Evolutionary conservation across 352 stramenopile genomes (phyloP).

Genomic region (Phytophthora tubulina): DNA sequence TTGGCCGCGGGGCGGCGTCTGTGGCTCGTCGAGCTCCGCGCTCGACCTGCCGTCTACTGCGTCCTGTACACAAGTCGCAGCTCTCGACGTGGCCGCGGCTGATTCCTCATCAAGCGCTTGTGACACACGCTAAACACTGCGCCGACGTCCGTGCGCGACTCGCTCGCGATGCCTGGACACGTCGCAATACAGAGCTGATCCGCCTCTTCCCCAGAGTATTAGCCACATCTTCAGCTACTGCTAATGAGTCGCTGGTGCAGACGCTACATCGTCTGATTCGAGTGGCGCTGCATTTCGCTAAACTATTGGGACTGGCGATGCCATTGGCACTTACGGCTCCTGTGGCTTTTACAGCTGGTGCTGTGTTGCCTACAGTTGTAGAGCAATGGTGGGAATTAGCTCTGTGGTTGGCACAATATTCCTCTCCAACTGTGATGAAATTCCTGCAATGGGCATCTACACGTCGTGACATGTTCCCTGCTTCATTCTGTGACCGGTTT

Average conservation of each 20-base stretch:
- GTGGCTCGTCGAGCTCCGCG: constrained; percentile 13
- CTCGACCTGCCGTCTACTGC: constrained; percentile 11
- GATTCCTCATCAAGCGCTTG: constrained; percentile 34
- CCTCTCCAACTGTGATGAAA: constrained; percentile 95
- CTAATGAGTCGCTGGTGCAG: constrained; percentile 38
- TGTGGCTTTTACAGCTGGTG: constrained; percentile 36
- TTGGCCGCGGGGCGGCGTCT: constrained; percentile 6
- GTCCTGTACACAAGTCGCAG: constrained; percentile 1
- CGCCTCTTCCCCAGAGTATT: constrained; percentile 42
- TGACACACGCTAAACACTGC: constrained; percentile 15
- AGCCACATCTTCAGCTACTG: constrained; percentile 21
- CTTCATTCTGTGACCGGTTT: constrained; percentile 92
- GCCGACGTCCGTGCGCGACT: constrained; percentile 6
- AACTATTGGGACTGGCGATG: constrained; percentile 63
- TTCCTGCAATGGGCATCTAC: constrained; percentile 96
- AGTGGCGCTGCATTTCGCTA: constrained; percentile 62
- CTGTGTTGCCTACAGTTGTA: constrained; percentile 40
- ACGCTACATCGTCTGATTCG: constrained; percentile 59
- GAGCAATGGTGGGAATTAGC: constrained; percentile 75
- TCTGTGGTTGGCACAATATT: constrained; percentile 65
- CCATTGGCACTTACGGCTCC: constrained; percentile 61
- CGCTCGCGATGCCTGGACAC: constrained; percentile 36
- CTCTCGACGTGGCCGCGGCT: constrained; percentile 33
- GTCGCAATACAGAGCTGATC: constrained; percentile 21
- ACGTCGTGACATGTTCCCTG: constrained; percentile 94